phyloP scores from a whole-genome alignment of 345 rosid genomes.

The Eucalyptus viminalis region DNA sequence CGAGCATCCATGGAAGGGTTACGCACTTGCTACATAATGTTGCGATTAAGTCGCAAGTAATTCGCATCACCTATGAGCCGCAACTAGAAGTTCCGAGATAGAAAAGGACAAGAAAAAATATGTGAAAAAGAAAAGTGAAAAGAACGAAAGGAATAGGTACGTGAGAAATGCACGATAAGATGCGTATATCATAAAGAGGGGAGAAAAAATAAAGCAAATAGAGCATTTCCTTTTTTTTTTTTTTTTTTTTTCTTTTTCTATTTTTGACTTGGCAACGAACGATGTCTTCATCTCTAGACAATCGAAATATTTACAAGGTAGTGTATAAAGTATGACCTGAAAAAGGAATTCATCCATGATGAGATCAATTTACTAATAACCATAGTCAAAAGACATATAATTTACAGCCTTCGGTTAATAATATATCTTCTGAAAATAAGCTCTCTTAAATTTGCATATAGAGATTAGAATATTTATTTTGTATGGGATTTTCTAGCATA shows the following conservation, averaged over 20 bases:
- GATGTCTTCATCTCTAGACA: neutral
- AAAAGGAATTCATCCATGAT: neutral
- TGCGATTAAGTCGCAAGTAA: neutral
- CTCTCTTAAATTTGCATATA: neutral
- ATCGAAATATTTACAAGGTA: neutral
- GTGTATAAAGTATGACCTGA: neutral
- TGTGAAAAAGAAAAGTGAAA: neutral
- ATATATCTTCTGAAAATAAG: neutral
- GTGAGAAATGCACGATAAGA: neutral
- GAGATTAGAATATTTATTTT: neutral
- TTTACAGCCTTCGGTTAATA: accelerated
- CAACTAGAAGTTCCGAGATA: neutral
- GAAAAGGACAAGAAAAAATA: neutral
- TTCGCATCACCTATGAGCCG: neutral
- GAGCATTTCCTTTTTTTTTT: neutral
- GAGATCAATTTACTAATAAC: neutral
- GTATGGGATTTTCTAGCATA: no score
- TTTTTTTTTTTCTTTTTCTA: accelerated
- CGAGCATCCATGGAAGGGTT: no score
- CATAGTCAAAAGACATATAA: neutral
- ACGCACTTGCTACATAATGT: neutral
- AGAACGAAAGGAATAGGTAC: neutral
- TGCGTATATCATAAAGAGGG: neutral
- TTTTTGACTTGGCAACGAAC: neutral
- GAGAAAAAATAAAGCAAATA: neutral